Evolutionary conservation across 768 basidiomycete species (phyloP), one percentile per base, ranked within the genome.

Genomic region (Leccinum sublutescens): DNA sequence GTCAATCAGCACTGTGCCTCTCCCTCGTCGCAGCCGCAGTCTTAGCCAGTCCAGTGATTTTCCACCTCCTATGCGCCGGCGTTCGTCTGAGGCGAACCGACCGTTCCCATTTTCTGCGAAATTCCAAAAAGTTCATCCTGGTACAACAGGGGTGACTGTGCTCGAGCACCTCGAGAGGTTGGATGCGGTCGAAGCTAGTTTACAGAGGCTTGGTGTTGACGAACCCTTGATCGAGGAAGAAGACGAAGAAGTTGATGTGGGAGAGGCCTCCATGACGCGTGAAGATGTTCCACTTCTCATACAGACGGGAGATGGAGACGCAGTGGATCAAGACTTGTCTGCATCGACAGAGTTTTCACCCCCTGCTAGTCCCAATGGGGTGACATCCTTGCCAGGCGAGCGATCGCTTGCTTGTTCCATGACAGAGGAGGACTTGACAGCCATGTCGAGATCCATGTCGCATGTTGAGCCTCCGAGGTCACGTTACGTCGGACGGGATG

Each of bases 51-150:
- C 83, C 33, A 79, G 82, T 58, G 87, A 89, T 50, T 93, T 92
- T 73, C 90, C 89, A 21, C 89, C 89, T 38, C 86, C 86, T 7
- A 81, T 85, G 55, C 81, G 84, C 29, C 79, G 87, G 47, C 80
- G 80, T 45, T 86, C 87, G 34, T 78, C 83, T 7, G 88, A 88
- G 51, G 78, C 80, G 25, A 80, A 84, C 19, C 82, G 92, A 34
- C 91, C 92, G 0, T 87, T 93, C 14, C 89, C 91, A 4, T 91
- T 93, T 71, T 85, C 86, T 12, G 82, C 86, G n/a, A 93, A 92
- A 74, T 89, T 90, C 73, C 85, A 88, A 68, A 83, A 86, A 51
- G 86, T 93, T 34, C 89, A 91, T 68, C 91, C 91, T 50, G 90
- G 89, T 38, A 92, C 91, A 29, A 93, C 91, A 0, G 93, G 93